Evolutionary conservation across 441 rosid genomes (phyloP).

Genomic region (Gossypium lobatum): DNA sequence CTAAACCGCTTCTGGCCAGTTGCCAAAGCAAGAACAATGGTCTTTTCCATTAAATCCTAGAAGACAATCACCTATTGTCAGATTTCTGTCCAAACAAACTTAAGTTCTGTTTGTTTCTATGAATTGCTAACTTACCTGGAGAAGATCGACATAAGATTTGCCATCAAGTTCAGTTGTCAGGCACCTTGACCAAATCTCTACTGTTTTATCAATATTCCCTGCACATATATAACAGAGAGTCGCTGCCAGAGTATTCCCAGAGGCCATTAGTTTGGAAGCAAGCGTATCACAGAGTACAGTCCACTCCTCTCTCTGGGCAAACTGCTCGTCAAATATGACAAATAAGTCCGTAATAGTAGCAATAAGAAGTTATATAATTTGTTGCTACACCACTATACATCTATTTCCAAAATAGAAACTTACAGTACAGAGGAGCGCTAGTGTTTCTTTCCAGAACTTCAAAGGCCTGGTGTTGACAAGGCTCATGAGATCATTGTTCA

Average conservation of each 20-base stretch:
- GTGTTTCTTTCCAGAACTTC: slow-evolving; percentile 97
- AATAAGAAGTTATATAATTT: neutral
- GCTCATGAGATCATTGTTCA: slow-evolving; percentile 81
- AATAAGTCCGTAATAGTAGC: neutral
- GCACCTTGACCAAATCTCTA: slow-evolving; percentile 96
- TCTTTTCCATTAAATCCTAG: slow-evolving; percentile 99
- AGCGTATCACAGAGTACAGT: slow-evolving; percentile 73
- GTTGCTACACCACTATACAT: neutral
- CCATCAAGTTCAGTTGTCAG: slow-evolving; percentile 60
- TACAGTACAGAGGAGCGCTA: slow-evolving; percentile 91
- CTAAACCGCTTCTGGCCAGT: slow-evolving; percentile 92
- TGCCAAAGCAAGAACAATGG: slow-evolving; percentile 95
- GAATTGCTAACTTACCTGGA: slow-evolving; percentile 13
- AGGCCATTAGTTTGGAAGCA: slow-evolving; percentile 74
- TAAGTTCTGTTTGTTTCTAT: neutral
- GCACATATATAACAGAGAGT: slow-evolving; percentile 94
- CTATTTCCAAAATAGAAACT: slow-evolving; percentile 29
- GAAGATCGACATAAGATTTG: slow-evolving; percentile 42
- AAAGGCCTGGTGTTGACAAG: slow-evolving; percentile 75
- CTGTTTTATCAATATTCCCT: slow-evolving; percentile 92
- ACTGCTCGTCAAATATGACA: slow-evolving; percentile 44
- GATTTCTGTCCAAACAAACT: slow-evolving; percentile 11
- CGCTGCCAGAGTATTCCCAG: slow-evolving; percentile 82
- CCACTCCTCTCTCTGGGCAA: slow-evolving; percentile 96
- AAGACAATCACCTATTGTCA: slow-evolving; percentile 20